Percentiles rank a stretch among this genome's conserved stretches.
Evolutionary conservation across 495 filamentous ascomycete species (phyloP).

Genomic region (Bathelium albidoporum): DNA sequence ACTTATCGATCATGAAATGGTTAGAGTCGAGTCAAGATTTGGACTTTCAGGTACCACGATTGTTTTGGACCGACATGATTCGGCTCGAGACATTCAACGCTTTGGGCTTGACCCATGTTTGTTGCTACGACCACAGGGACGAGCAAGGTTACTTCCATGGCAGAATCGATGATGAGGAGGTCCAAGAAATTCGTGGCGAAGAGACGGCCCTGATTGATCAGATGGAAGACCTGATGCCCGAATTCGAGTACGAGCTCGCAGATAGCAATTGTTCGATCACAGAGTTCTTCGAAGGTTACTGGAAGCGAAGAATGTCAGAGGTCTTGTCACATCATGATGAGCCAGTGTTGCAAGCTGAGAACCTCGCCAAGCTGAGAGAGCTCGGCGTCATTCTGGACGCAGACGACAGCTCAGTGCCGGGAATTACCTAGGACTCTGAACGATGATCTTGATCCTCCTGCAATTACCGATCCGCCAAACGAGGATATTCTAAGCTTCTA

Average conservation of each 20-base stretch:
- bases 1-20: not conserved
- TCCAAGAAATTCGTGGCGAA: not conserved
- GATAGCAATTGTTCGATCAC: not conserved
- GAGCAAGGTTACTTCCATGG: not conserved
- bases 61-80: not conserved
- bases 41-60: not conserved
- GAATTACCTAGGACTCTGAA: too few relatives aligned
- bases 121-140: too few relatives aligned
- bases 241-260: not conserved
- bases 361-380: not conserved
- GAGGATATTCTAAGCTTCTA: too few relatives aligned
- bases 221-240: not conserved
- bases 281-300: not conserved
- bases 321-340: not conserved
- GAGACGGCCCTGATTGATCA: not conserved
- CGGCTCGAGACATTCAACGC: not conserved
- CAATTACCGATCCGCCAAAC: too few relatives aligned
- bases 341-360: not conserved
- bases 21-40: not conserved
- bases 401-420: too few relatives aligned
- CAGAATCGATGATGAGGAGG: not conserved
- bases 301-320: not conserved
- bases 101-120: not conserved
- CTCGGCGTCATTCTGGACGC: not conserved
- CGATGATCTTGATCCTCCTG: too few relatives aligned